Conservation (phyloP, 495 filamentous ascomycete genomes). For the Penicillium cataractarum region DNA sequence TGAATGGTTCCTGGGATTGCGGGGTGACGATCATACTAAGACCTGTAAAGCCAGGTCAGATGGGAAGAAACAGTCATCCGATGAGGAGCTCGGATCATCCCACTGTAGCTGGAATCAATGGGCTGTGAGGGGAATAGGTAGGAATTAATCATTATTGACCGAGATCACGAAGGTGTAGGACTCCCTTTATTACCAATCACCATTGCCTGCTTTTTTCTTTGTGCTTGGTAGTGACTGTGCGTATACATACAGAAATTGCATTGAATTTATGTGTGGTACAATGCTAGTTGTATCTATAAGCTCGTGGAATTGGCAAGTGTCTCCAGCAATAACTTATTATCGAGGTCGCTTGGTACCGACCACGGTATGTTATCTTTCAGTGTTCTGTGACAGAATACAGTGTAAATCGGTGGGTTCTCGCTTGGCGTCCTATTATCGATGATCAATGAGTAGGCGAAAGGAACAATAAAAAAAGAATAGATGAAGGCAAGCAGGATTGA, state of each 20-base stretch:
- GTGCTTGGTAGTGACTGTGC: too few species aligned
- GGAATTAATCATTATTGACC: not conserved
- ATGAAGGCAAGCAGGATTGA: not conserved
- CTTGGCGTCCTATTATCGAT: too few species aligned
- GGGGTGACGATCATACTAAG: slow-evolving; percentile 2
- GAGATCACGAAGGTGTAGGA: not conserved
- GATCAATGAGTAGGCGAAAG: too few species aligned
- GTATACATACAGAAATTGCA: not conserved
- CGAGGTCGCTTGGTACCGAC: not conserved
- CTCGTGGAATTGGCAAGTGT: too few species aligned
- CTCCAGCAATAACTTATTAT: too few species aligned
- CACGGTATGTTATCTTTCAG: too few species aligned
- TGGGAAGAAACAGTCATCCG: not conserved
- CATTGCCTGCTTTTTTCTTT: not conserved
- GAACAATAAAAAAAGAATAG: not conserved
- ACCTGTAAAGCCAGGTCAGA: not conserved
- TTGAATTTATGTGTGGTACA: not conserved
- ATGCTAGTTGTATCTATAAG: not conserved
- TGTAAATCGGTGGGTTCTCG: too few species aligned
- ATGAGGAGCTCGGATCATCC: not conserved
- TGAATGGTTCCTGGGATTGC: not conserved
- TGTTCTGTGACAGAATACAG: too few species aligned
- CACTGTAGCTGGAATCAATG: not conserved
- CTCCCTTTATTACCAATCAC: too few species aligned
- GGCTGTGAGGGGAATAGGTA: not conserved